These are phyloP conservation scores for Letharia lupina DNA, from an alignment of 495 filamentous ascomycete genomes.

Conservation along the genomic window DNA sequence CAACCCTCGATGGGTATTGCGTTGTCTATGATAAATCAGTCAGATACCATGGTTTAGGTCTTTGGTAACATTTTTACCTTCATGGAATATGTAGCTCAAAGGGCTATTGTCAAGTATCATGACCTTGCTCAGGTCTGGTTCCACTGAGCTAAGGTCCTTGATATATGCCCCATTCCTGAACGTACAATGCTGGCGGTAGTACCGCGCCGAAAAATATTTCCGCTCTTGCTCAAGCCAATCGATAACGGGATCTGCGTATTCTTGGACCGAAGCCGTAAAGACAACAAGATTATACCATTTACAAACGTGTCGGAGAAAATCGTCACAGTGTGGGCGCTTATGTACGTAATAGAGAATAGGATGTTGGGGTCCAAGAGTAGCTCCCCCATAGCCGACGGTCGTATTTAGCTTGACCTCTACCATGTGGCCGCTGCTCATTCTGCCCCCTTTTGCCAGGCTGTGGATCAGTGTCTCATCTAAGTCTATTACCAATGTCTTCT, in stretches of 20 bases:
- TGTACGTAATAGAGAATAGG: slow-evolving; percentile 98
- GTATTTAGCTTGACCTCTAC: slow-evolving; percentile 87
- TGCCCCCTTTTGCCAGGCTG: slow-evolving; percentile 89
- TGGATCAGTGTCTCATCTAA: slow-evolving; percentile 97
- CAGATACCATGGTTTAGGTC: slow-evolving; percentile 34
- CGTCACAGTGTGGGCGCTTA: slow-evolving; percentile 93
- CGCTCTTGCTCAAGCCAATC: slow-evolving; percentile 97
- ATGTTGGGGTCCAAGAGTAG: slow-evolving; percentile 72
- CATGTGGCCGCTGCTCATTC: slow-evolving; percentile 97
- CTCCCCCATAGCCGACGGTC: slow-evolving; percentile 51
- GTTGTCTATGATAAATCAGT: slow-evolving; percentile 57
- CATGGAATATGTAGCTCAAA: slow-evolving; percentile 96
- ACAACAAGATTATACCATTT: slow-evolving; percentile 98
- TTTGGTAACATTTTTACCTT: slow-evolving; percentile 51
- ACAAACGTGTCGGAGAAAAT: slow-evolving; percentile 87
- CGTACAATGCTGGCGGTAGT: slow-evolving; percentile 95
- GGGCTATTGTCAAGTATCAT: slow-evolving; percentile 99
- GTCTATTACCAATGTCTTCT: slow-evolving; percentile 92
- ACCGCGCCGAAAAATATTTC: slow-evolving; percentile 86
- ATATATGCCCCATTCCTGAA: slow-evolving; percentile 92
- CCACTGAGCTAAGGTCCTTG: slow-evolving; percentile 92
- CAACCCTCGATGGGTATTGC: slow-evolving; percentile 89
- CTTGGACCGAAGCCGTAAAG: slow-evolving; percentile 95
- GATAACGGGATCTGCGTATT: slow-evolving; percentile 97
- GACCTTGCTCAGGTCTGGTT: slow-evolving; percentile 91